A percentile compares a stretch with the other conserved stretches of the same genome.
These are phyloP conservation scores for Capillidium heterosporum DNA, from an alignment of 371 early-diverging fungal genomes.

Conservation along the genomic window DNA sequence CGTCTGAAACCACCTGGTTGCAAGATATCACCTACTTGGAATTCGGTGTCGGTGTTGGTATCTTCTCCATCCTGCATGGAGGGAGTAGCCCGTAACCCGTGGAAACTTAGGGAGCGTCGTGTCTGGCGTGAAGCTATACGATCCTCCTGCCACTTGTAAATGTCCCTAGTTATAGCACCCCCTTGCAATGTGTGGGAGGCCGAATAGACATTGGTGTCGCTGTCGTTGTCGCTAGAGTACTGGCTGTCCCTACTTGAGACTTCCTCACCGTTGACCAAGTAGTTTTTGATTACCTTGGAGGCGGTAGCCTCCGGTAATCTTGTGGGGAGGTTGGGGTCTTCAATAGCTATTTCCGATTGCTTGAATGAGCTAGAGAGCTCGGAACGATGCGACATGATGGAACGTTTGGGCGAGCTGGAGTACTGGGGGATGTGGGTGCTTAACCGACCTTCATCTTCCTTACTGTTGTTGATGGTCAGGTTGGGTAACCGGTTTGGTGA, in stretches of 20 bases:
- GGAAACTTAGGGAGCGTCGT: slow-evolving; percentile 33
- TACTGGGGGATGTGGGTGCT: too few relatives aligned
- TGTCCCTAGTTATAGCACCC: slow-evolving; percentile 67
- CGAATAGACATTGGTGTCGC: neutral
- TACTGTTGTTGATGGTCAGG: too few relatives aligned
- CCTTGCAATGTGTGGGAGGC: slow-evolving; percentile 25
- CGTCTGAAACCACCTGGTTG: slow-evolving; percentile 83
- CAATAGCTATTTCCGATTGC: neutral
- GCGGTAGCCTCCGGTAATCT: neutral
- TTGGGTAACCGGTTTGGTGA: too few relatives aligned
- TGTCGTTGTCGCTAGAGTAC: slow-evolving; percentile 2
- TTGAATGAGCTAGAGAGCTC: neutral
- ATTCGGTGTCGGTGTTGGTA: neutral
- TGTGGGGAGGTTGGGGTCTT: neutral
- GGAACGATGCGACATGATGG: neutral
- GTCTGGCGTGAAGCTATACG: slow-evolving; percentile 33
- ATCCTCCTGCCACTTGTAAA: slow-evolving; percentile 82
- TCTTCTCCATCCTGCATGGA: slow-evolving; percentile 22
- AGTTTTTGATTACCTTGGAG: neutral
- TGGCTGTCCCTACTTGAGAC: neutral
- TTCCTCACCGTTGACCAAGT: slow-evolving; percentile 1
- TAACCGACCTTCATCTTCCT: too few relatives aligned
- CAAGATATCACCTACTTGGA: slow-evolving; percentile 7
- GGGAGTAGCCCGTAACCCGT: slow-evolving; percentile 22
- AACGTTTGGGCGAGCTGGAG: neutral